Evolutionary conservation across 768 basidiomycete genomes (phyloP), one percentile per base, ranked within the genome.

Genomic region (Pleurotus ostreatus): DNA sequence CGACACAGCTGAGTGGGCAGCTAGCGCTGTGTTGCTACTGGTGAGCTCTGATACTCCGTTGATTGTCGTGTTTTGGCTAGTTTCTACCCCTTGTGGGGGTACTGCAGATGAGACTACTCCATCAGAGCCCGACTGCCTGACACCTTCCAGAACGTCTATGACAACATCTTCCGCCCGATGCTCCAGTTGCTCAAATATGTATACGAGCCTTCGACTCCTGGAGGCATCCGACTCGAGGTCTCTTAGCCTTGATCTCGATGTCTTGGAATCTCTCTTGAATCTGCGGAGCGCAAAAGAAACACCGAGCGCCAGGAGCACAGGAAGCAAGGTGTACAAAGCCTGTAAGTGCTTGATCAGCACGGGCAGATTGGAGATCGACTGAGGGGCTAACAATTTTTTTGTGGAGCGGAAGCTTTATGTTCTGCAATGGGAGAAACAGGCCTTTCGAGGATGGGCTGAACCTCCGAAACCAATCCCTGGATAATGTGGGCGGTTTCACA

Each of bases 151-250:
- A 53, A 53, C 39, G 5, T 53, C 37, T 40, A 43, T 53, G 20
- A 53, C 51, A 39, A 53, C 39, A 4, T 39, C 39, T 25, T 40
- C 51, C 23, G 51, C 51, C 1, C 41, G 37, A 11, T 53, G 18
- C 20, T 43, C 51, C 15, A 53, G 39, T n/a, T 53, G 51, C 5
- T n/a, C 18, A 25, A 53, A 53, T 18, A 39, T 41, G 39, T 53
- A 22, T 39, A 53, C 16, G 9, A 53, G 39, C 16, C 74, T 78
- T 59, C 81, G 39, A 12, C 22, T 22, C 23, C 38, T 40, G 22
- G 37, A 40, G 16, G 39, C 16, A 5, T 12, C 37, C 23, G 51
- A 53, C 20, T 53, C 51, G 9, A 53, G 39, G 11, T 41, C 51
- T 41, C 18, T 53, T 23, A 53, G 51, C n/a, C 51, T 23, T 9